Conservation (phyloP, 2,329 filamentous ascomycete genomes). For the Ploettnerulaceae sp. region DNA sequence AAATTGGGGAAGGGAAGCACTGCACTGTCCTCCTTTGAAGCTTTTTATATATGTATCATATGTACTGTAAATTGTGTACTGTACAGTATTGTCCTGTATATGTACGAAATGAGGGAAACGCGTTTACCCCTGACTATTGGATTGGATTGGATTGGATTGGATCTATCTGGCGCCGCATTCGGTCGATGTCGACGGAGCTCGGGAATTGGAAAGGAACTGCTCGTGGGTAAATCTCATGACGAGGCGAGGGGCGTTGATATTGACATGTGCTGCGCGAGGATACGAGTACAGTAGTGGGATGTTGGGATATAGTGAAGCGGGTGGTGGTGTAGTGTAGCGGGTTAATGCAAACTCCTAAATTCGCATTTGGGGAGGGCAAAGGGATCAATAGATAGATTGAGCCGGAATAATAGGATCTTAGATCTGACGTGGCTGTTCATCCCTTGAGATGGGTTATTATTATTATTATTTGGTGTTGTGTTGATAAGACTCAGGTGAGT, state of each 20-base stretch:
- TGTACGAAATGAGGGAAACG: background rate
- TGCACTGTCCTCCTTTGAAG: background rate
- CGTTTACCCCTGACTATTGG: conserved; percentile 3
- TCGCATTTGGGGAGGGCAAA: background rate
- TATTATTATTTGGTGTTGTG: background rate
- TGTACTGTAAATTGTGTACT: background rate
- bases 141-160: background rate
- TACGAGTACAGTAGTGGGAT: too few species aligned
- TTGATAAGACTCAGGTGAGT: background rate
- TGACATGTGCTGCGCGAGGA: too few species aligned
- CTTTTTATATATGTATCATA: background rate
- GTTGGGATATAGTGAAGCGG: background rate
- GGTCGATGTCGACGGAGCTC: background rate
- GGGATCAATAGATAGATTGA: background rate
- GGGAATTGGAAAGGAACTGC: background rate
- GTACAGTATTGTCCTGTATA: background rate
- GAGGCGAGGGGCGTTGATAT: too few species aligned
- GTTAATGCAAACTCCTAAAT: too few species aligned
- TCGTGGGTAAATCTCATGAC: background rate
- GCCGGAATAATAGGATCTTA: background rate
- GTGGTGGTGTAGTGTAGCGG: background rate
- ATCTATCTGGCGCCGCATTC: background rate
- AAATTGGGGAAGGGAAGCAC: background rate
- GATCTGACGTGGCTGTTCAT: background rate
- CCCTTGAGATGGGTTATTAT: background rate